Evolutionary conservation across 139 green algal species (phyloP).

Genomic region (Chlorokybus atmophyticus): DNA sequence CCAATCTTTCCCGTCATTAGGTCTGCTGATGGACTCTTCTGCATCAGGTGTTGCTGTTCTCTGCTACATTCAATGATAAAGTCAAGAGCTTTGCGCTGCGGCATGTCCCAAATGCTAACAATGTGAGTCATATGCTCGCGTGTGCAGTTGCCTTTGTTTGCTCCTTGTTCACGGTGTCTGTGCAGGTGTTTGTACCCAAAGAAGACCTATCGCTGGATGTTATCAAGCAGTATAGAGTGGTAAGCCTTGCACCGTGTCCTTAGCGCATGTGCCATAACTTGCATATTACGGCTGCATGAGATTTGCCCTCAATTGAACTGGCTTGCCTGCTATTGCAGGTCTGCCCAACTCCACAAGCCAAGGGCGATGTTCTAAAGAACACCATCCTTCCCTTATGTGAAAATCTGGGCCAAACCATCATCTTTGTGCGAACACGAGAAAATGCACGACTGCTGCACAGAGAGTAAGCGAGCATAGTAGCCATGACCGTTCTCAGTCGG

Average conservation of each 20-base stretch:
- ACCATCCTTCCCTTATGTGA: slow-evolving; percentile 85
- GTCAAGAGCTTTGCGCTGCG: slow-evolving; percentile 48
- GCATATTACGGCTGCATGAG: no score
- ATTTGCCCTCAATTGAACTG: no score
- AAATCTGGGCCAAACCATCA: slow-evolving; percentile 95
- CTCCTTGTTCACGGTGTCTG: no score
- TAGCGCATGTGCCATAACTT: no score
- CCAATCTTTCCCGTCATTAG: no score
- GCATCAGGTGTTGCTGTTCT: slow-evolving; percentile 82
- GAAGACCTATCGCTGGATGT: slow-evolving; percentile 89
- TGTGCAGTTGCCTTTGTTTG: no score
- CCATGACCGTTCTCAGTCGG: not conserved
- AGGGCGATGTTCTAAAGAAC: slow-evolving; percentile 76
- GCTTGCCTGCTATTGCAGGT: no score
- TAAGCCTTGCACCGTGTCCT: no score
- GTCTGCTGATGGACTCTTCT: not conserved
- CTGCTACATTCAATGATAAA: slow-evolving; percentile 87
- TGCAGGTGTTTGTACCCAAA: slow-evolving; percentile 73
- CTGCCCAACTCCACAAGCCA: slow-evolving; percentile 44
- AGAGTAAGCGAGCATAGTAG: not conserved
- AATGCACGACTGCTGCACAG: slow-evolving; percentile 15
- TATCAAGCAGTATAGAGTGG: slow-evolving; percentile 93
- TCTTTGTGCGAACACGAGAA: slow-evolving; percentile 73
- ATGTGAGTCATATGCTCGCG: slow-evolving; percentile 12
- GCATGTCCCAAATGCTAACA: slow-evolving; percentile 27